A percentile compares a stretch with the other conserved stretches of the same genome.
Conservation (phyloP, 805 yeast species). For the Zygoascus biomembranicola region DNA sequence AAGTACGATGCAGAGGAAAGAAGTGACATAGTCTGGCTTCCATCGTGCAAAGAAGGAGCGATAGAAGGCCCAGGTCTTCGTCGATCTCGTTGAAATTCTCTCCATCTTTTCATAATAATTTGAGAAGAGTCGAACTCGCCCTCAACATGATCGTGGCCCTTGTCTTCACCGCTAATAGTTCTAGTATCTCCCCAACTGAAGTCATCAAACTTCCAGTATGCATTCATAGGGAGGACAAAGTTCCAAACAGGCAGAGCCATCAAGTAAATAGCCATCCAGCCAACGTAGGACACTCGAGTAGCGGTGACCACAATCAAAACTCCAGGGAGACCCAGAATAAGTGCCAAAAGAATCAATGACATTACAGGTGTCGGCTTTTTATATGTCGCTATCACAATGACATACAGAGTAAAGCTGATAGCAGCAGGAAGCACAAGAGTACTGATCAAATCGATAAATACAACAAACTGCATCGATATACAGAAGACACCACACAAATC, state of each 20-base stretch:
- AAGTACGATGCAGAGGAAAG: slow-evolving; percentile 5
- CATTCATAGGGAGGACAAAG: slow-evolving; percentile 74
- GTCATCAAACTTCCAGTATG: slow-evolving; percentile 94
- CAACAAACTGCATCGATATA: slow-evolving; percentile 89
- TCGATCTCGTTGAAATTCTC: slow-evolving; percentile 82
- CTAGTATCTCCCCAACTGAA: slow-evolving; percentile 97
- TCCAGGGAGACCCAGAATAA: slow-evolving; percentile 84
- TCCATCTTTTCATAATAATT: slow-evolving; percentile 90
- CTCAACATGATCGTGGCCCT: slow-evolving; percentile 57
- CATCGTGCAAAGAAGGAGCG: neutral
- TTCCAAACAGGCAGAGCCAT: slow-evolving; percentile 88
- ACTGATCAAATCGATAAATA: slow-evolving; percentile 76
- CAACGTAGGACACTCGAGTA: slow-evolving; percentile 57
- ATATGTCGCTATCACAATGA: slow-evolving; percentile 62
- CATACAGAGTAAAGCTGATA: slow-evolving; percentile 72
- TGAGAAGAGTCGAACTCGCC: slow-evolving; percentile 90
- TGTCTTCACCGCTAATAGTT: slow-evolving; percentile 58
- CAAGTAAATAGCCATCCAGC: slow-evolving; percentile 75
- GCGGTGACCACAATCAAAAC: slow-evolving; percentile 72
- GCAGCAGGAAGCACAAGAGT: slow-evolving; percentile 88
- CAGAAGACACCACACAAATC: slow-evolving; percentile 94
- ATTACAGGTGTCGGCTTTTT: slow-evolving; percentile 70
- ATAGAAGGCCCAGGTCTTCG: slow-evolving; percentile 30
- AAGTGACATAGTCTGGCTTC: slow-evolving; percentile 3
- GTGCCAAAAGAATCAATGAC: slow-evolving; percentile 65